phyloP scores from a whole-genome alignment of 768 basidiomycete genomes.

The Coprinopsis sp. region DNA sequence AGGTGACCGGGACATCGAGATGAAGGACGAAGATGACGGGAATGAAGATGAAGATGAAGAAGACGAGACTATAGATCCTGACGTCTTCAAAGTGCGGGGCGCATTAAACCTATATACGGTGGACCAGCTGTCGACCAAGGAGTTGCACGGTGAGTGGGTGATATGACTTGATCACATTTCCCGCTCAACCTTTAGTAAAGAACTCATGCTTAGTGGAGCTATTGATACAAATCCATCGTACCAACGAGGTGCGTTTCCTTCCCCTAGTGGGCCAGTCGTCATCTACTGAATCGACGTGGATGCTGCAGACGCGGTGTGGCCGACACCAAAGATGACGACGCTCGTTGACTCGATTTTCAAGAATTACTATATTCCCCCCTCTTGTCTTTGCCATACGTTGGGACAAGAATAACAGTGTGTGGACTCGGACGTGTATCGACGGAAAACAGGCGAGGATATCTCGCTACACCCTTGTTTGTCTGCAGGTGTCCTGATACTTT shows the following conservation, averaged over 20 bases:
- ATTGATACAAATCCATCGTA: slow-evolving; percentile 60
- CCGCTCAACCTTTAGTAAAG: slow-evolving; percentile 26
- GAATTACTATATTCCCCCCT: slow-evolving; percentile 3
- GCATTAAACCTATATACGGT: slow-evolving; percentile 37
- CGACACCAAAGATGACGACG: slow-evolving; percentile 3
- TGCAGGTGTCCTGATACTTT: background rate
- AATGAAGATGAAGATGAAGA: slow-evolving; percentile 38
- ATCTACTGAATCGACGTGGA: background rate
- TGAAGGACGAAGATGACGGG: slow-evolving; percentile 49
- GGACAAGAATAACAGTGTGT: background rate
- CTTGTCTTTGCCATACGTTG: background rate
- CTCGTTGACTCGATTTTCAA: slow-evolving; percentile 9
- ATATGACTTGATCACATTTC: background rate
- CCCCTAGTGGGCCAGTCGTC: background rate
- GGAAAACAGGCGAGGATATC: slow-evolving; percentile 7
- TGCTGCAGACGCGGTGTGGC: slow-evolving; percentile 5
- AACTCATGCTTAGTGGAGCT: slow-evolving; percentile 59
- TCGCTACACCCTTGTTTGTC: slow-evolving; percentile 8
- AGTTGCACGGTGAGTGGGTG: slow-evolving; percentile 42
- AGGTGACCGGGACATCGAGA: too few species aligned
- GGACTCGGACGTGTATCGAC: slow-evolving; percentile 4
- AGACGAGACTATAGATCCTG: too few species aligned
- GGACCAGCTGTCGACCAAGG: slow-evolving; percentile 36
- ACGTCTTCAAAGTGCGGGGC: slow-evolving; percentile 40
- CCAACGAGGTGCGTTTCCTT: slow-evolving; percentile 9